These are phyloP conservation scores for Trematosphaeria pertusa DNA, from an alignment of 2,329 filamentous ascomycete species.

Conservation along the genomic window DNA sequence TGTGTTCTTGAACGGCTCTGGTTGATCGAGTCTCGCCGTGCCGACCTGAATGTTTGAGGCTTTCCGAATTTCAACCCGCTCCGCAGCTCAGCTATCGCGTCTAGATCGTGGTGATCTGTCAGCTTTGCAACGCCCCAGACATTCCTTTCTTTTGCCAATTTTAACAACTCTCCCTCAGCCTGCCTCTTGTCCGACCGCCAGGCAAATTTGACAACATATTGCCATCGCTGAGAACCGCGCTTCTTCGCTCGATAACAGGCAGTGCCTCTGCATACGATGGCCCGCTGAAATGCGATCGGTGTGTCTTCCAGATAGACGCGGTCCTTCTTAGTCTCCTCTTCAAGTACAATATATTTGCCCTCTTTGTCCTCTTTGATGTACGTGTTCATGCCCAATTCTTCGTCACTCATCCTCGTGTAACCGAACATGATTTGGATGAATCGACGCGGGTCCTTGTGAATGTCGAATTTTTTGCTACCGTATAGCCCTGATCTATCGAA, in stretches of 20 bases:
- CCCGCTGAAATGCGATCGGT: constrained; percentile 32
- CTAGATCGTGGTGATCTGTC: no score
- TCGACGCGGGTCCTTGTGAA: constrained; percentile 33
- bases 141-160: constrained; percentile 32
- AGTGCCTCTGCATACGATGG: constrained; percentile 38
- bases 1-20: no score
- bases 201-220: constrained; percentile 9
- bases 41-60: no score
- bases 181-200: constrained; percentile 38
- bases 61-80: no score
- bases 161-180: constrained; percentile 44
- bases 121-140: constrained; percentile 37
- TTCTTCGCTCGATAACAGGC: constrained; percentile 41
- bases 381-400: constrained; percentile 32
- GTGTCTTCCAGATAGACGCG: no score
- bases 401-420: constrained; percentile 39
- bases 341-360: constrained; percentile 2
- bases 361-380: constrained; percentile 16
- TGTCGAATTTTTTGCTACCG: constrained; percentile 39
- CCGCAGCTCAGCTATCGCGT: no score
- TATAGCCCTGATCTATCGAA: constrained; percentile 50
- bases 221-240: constrained; percentile 31
- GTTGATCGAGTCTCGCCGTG: no score
- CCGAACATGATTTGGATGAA: constrained; percentile 38
- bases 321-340: no score